Percentiles rank a stretch among this genome's conserved stretches.
These are phyloP conservation scores for Filosporella fistucella DNA, from an alignment of 495 filamentous ascomycete species.

Conservation along the genomic window DNA sequence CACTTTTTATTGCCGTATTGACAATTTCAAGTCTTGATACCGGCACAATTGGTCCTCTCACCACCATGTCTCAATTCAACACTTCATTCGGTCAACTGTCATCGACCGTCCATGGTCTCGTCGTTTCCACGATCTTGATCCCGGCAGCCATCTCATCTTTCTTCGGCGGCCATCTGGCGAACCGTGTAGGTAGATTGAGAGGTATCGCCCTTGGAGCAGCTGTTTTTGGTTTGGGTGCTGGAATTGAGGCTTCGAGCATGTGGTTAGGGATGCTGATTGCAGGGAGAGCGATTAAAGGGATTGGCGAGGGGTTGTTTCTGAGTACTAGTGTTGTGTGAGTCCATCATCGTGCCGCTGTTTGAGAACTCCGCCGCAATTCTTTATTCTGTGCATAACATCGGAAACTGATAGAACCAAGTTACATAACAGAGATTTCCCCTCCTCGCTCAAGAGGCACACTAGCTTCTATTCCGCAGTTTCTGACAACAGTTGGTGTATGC, in stretches of 20 bases:
- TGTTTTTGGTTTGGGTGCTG: slow-evolving; percentile 51
- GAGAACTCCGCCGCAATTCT: too few species aligned
- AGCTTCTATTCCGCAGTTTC: slow-evolving; percentile 49
- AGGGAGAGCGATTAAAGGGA: slow-evolving; percentile 49
- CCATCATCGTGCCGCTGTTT: too few species aligned
- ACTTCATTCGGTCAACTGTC: slow-evolving; percentile 46
- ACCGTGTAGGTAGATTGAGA: slow-evolving; percentile 49
- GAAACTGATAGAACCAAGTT: too few species aligned
- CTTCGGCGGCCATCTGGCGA: slow-evolving; percentile 58
- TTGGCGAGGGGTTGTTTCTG: slow-evolving; percentile 57
- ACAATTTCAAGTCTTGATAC: slow-evolving; percentile 38
- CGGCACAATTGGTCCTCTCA: slow-evolving; percentile 59
- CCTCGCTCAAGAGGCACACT: slow-evolving; percentile 44
- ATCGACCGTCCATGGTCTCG: slow-evolving; percentile 51
- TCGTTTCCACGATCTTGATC: slow-evolving; percentile 61
- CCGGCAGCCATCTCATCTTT: slow-evolving; percentile 57
- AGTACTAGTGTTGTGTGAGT: slow-evolving; percentile 51
- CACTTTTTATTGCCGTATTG: not conserved
- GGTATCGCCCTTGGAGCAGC: slow-evolving; percentile 48
- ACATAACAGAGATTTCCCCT: slow-evolving; percentile 60
- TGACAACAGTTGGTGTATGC: slow-evolving; percentile 46
- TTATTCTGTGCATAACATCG: too few species aligned
- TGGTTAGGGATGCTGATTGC: slow-evolving; percentile 48
- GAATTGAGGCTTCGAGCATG: slow-evolving; percentile 39
- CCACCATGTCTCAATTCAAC: slow-evolving; percentile 52